Evolutionary conservation across 2,329 filamentous ascomycete genomes (phyloP), one percentile per base, ranked within the genome.

Genomic region (Alternaria metachromatica): DNA sequence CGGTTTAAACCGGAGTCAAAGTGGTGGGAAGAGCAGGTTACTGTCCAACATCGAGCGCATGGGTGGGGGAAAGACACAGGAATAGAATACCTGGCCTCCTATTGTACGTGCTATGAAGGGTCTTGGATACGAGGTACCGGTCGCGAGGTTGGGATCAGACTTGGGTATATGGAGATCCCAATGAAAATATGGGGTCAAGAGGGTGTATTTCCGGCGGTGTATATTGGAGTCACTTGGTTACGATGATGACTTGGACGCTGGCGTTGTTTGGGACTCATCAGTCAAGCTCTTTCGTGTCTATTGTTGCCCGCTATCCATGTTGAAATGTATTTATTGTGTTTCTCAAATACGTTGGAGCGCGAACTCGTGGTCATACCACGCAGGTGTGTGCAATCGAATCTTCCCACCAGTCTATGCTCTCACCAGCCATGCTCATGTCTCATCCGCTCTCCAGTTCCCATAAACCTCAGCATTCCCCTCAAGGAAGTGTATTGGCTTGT

Each of bases 21-120:
- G 75, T 28, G 76, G 73, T 9, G 63, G 63, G 2, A 86, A 92
- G 72, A 92, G 90, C 75, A 89, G 91, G 60, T 91, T 96, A 74
- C 90, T 96, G 90, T 91, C 87, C 72, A 93, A 91, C 18, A 96
- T 96, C 78, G 93, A 96, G 84, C 89, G 90, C 81, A 96, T 96
- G 93, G 93, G 93, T 10, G 89, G 85, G 2, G 67, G 68, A 12
- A 70, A 64, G 45, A 56, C 62, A 13, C 70, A 72, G 63, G 72
- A 73, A 51, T 74, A 74, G 66, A 45, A 56, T 60, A 30, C 51
- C 51, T 63, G 45, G 51, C 26, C 57, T 18, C 44, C 33, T 37
- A 33, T 60, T 43, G 51, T 50, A 55, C 33, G 48, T 28, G 54
- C n/a, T 23, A 44, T 60, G 37, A 48, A 49, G n/a, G 54, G 46